Percentiles rank a stretch among this genome's conserved stretches.
Conservation (phyloP, 2,329 filamentous ascomycete genomes). For the Claviceps sp. region DNA sequence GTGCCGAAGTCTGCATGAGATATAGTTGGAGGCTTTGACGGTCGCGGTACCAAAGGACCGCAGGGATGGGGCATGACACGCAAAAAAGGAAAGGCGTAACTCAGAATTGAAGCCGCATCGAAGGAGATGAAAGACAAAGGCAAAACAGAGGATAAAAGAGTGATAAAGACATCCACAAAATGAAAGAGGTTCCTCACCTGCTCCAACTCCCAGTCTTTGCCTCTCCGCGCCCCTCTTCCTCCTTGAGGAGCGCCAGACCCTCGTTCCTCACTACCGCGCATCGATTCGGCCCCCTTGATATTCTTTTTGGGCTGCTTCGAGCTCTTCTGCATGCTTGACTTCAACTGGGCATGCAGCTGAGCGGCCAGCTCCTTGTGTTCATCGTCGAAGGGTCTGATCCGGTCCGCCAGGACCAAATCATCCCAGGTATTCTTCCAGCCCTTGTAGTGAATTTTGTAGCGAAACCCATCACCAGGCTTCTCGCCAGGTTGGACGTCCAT, state of each 20-base stretch:
- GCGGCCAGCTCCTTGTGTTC: conserved; percentile 85
- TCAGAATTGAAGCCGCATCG: too few relatives aligned
- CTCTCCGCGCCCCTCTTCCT: conserved; percentile 56
- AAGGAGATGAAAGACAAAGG: neutral
- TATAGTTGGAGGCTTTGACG: too few relatives aligned
- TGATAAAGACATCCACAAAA: conserved; percentile 6
- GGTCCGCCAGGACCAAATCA: conserved; percentile 92
- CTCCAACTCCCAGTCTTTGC: conserved; percentile 71
- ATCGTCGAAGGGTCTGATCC: conserved; percentile 84
- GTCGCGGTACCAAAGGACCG: too few relatives aligned
- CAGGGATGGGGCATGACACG: too few relatives aligned
- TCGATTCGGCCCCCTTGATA: conserved; percentile 29
- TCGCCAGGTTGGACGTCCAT: conserved; percentile 63
- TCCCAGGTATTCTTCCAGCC: conserved; percentile 99
- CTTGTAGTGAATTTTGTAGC: conserved; percentile 96
- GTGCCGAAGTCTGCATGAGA: too few relatives aligned
- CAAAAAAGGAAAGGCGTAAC: too few relatives aligned
- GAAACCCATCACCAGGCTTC: conserved; percentile 54
- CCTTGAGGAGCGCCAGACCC: conserved; percentile 47
- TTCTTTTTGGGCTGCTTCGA: conserved; percentile 41
- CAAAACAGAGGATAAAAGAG: neutral
- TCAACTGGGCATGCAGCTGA: conserved; percentile 57
- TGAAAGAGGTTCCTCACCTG: conserved; percentile 40
- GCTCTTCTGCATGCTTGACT: conserved; percentile 39
- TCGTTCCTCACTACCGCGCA: conserved; percentile 66